Percentiles rank a stretch among this genome's conserved stretches.
Conservation (phyloP, 495 filamentous ascomycete species). For the Thermothielavioides terrestris region DNA sequence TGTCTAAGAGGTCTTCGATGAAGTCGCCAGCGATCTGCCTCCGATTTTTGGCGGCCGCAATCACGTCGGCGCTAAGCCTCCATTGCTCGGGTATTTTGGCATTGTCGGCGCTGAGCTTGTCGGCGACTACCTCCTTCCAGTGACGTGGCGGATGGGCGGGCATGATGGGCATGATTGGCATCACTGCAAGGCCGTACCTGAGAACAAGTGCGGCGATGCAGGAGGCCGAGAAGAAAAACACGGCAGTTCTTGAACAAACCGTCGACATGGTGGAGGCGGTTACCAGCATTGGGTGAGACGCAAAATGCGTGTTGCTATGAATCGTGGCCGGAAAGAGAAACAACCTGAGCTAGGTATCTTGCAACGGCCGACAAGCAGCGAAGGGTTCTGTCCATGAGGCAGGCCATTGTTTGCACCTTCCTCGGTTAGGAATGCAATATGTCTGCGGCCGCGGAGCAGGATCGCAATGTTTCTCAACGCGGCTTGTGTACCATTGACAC, state of each 20-base stretch:
- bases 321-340: too few species aligned
- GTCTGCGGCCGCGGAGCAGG: too few species aligned
- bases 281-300: background rate
- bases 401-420: too few species aligned
- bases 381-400: too few species aligned
- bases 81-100: constrained; percentile 23
- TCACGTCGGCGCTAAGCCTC: constrained; percentile 16
- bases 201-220: background rate
- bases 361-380: too few species aligned
- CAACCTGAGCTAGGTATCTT: too few species aligned
- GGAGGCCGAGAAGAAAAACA: background rate
- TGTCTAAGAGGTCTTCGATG: constrained; percentile 25
- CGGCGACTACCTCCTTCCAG: background rate
- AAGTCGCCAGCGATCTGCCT: constrained; percentile 26
- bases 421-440: too few species aligned
- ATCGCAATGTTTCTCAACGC: too few species aligned
- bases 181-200: background rate
- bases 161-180: background rate
- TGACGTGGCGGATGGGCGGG: background rate
- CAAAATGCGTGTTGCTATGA: background rate
- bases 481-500: too few species aligned
- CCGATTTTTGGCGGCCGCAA: constrained; percentile 11
- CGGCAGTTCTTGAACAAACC: background rate
- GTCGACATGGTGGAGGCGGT: background rate
- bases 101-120: background rate